These are phyloP conservation scores for Nissolia schottii DNA, from an alignment of 306 rosid species.

Conservation along the genomic window DNA sequence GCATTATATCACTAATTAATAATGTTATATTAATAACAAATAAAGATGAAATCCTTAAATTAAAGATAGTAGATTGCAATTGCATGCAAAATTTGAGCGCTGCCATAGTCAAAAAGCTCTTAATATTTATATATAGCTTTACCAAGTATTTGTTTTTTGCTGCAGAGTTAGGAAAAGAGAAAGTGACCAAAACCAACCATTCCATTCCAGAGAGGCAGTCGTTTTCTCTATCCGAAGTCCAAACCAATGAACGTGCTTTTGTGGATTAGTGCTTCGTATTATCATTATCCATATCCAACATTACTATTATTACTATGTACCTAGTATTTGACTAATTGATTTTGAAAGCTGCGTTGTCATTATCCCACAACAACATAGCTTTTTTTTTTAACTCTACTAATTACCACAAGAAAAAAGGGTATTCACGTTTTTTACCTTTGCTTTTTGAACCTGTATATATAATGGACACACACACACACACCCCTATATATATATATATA, in stretches of 20 bases:
- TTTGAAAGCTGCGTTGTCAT: slow-evolving; percentile 48
- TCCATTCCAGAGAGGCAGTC: not conserved
- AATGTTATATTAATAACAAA: too few relatives aligned
- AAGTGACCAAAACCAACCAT: not conserved
- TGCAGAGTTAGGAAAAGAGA: not conserved
- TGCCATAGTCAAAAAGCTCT: not conserved
- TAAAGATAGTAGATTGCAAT: not conserved
- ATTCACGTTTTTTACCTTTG: not conserved
- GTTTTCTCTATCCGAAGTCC: not conserved
- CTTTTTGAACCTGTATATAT: not conserved
- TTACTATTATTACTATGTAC: not conserved
- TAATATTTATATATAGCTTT: not conserved
- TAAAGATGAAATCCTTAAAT: too few relatives aligned
- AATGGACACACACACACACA: too few relatives aligned
- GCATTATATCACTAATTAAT: too few relatives aligned
- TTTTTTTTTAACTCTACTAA: not conserved
- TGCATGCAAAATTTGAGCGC: not conserved
- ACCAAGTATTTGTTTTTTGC: too few relatives aligned
- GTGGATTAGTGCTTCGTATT: not conserved
- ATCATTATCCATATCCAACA: not conserved
- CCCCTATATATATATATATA: too few relatives aligned
- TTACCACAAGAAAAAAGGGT: not conserved
- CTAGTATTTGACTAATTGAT: not conserved
- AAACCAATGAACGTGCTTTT: not conserved
- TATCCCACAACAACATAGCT: not conserved